phyloP scores from a whole-genome alignment of 768 basidiomycete genomes.

The Chalciporus piperatus region DNA sequence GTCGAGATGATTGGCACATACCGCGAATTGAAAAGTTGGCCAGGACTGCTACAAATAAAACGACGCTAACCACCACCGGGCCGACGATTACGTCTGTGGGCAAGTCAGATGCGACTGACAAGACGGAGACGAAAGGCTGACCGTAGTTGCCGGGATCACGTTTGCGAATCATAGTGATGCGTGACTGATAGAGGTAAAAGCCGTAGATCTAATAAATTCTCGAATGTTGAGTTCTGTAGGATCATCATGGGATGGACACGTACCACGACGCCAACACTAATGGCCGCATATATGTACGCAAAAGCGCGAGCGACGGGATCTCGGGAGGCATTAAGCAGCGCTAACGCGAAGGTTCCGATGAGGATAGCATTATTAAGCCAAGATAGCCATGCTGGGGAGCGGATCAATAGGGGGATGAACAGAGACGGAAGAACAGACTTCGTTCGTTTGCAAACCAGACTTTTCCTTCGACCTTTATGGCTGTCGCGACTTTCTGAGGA shows the following conservation, averaged over 20 bases:
- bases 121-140: constrained; percentile 33
- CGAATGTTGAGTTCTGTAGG: background rate
- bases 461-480: constrained; percentile 87
- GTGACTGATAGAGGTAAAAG: constrained; percentile 79
- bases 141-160: constrained; percentile 90
- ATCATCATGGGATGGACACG: background rate
- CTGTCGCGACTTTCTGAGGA: constrained; percentile 79
- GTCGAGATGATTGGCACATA: constrained; percentile 34
- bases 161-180: constrained; percentile 87
- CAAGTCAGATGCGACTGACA: background rate
- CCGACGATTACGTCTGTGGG: constrained; percentile 73
- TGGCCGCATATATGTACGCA: constrained; percentile 77
- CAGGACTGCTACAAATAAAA: constrained; percentile 85
- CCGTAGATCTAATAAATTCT: constrained; percentile 65
- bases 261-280: constrained; percentile 72
- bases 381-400: constrained; percentile 75
- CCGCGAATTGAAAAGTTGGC: constrained; percentile 87
- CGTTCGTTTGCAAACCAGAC: constrained; percentile 98
- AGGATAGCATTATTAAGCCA: constrained; percentile 88
- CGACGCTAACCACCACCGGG: constrained; percentile 75
- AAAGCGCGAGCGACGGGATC: constrained; percentile 65
- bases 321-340: constrained; percentile 83
- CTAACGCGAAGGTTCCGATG: constrained; percentile 80
- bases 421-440: constrained; percentile 45
- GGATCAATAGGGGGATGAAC: constrained; percentile 2